Conservation (phyloP, 495 filamentous ascomycete species). For the Penicillium atrosanguineum region DNA sequence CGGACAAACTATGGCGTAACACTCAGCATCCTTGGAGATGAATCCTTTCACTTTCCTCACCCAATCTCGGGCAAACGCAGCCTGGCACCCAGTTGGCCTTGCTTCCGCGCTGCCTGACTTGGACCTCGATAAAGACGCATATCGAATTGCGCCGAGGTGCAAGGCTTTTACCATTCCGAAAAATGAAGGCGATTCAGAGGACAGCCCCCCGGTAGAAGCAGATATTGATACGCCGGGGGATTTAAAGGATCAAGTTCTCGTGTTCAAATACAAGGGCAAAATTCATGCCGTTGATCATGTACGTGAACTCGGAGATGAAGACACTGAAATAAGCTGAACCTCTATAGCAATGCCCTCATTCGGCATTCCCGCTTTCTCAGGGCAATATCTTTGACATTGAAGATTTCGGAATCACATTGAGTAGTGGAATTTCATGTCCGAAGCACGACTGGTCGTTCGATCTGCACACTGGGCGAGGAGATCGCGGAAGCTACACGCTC, state of each 20-base stretch:
- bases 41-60: slow-evolving; percentile 15
- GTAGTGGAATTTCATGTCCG: slow-evolving; percentile 54
- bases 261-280: slow-evolving; percentile 56
- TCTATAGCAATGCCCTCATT: slow-evolving; percentile 58
- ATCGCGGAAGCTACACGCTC: slow-evolving; percentile 57
- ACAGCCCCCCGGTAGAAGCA: slow-evolving; percentile 27
- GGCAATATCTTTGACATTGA: slow-evolving; percentile 61
- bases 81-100: slow-evolving; percentile 42
- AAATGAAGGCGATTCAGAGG: slow-evolving; percentile 15
- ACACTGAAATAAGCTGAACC: slow-evolving; percentile 5
- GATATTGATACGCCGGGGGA: slow-evolving; percentile 44
- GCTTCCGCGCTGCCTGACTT: slow-evolving; percentile 52
- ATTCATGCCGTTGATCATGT: slow-evolving; percentile 61
- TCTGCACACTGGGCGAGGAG: slow-evolving; percentile 51
- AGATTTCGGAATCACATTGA: slow-evolving; percentile 52
- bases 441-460: slow-evolving; percentile 65
- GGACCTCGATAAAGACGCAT: slow-evolving; percentile 31
- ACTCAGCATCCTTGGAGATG: background rate
- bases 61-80: slow-evolving; percentile 5
- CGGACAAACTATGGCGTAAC: background rate
- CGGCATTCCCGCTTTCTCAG: slow-evolving; percentile 54
- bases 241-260: slow-evolving; percentile 55
- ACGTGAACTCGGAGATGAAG: slow-evolving; percentile 19
- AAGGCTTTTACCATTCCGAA: slow-evolving; percentile 54
- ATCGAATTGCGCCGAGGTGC: slow-evolving; percentile 42